Percentiles rank a stretch among this genome's conserved stretches.
Evolutionary conservation across 2,329 filamentous ascomycete species (phyloP).

Genomic region (Hymenoscyphus repandus): DNA sequence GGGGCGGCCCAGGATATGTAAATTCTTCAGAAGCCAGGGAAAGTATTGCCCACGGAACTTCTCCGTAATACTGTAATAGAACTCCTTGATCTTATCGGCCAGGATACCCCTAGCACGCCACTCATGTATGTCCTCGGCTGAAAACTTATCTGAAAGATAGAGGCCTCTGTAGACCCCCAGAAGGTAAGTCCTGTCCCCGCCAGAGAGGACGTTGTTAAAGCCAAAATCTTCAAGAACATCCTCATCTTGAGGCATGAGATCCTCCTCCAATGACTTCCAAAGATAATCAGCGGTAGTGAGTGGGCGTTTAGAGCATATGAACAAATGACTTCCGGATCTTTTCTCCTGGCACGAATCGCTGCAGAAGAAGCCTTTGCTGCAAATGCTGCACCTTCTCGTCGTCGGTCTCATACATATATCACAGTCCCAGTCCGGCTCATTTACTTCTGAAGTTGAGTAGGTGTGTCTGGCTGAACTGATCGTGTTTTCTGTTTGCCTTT

Average conservation of each 20-base stretch:
- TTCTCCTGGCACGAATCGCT: too few relatives aligned
- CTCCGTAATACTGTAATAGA: constrained; percentile 20
- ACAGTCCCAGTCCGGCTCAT: too few relatives aligned
- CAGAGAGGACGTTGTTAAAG: constrained; percentile 22
- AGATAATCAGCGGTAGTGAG: constrained; percentile 29
- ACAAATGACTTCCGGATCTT: too few relatives aligned
- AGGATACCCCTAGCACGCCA: constrained; percentile 5
- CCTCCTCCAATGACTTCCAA: constrained; percentile 18
- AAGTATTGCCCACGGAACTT: constrained; percentile 23
- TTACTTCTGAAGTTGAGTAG: too few relatives aligned
- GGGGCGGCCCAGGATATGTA: constrained; percentile 17
- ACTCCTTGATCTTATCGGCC: constrained; percentile 5
- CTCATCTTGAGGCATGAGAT: constrained; percentile 24
- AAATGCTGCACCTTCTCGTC: too few relatives aligned
- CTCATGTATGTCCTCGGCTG: constrained; percentile 14
- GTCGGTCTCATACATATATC: too few relatives aligned
- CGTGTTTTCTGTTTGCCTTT: too few relatives aligned
- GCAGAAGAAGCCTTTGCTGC: too few relatives aligned
- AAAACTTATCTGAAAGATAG: constrained; percentile 13
- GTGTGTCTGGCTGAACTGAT: too few relatives aligned
- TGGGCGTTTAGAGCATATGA: too few relatives aligned
- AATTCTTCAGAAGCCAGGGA: constrained; percentile 27
- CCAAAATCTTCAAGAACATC: constrained; percentile 29
- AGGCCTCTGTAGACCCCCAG: constrained; percentile 26
- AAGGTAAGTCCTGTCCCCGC: constrained; percentile 15